Percentiles rank a stretch among this genome's conserved stretches.
Evolutionary conservation across 2,329 filamentous ascomycete species (phyloP).

Genomic region (Neophaeococcomyces mojaviensis): DNA sequence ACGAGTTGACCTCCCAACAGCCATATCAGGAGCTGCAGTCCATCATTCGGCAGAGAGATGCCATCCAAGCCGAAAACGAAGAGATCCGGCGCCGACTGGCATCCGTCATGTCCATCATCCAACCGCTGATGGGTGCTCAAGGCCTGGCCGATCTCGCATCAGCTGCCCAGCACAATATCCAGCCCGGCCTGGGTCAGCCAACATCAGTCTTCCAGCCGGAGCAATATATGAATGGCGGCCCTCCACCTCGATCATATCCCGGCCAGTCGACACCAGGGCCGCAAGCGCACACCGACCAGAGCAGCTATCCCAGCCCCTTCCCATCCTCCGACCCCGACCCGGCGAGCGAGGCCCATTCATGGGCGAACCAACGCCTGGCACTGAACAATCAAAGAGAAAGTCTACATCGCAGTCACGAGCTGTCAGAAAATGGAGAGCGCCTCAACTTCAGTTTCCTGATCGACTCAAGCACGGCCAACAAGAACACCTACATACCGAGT

Average conservation of each 20-base stretch:
- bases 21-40: slow-evolving; percentile 77
- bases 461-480: slow-evolving; percentile 29
- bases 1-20: slow-evolving; percentile 69
- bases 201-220: slow-evolving; percentile 11
- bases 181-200: slow-evolving; percentile 12
- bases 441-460: slow-evolving; percentile 66
- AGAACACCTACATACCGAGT: background rate
- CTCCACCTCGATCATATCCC: background rate
- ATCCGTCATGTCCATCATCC: slow-evolving; percentile 51
- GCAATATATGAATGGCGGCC: background rate
- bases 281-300: slow-evolving; percentile 11
- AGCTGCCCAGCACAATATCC: slow-evolving; percentile 20
- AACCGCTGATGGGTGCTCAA: slow-evolving; percentile 34
- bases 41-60: slow-evolving; percentile 67
- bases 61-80: slow-evolving; percentile 69
- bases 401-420: slow-evolving; percentile 43
- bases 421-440: slow-evolving; percentile 53
- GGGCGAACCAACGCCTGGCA: slow-evolving; percentile 24
- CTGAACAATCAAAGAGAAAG: slow-evolving; percentile 37
- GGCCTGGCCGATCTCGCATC: slow-evolving; percentile 28
- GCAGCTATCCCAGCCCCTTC: slow-evolving; percentile 3
- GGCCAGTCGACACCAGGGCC: slow-evolving; percentile 23
- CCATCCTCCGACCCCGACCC: slow-evolving; percentile 4
- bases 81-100: slow-evolving; percentile 65
- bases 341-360: slow-evolving; percentile 1